Evolutionary conservation across 768 basidiomycete genomes (phyloP).

Genomic region (Hemileccinum rubropunctum): DNA sequence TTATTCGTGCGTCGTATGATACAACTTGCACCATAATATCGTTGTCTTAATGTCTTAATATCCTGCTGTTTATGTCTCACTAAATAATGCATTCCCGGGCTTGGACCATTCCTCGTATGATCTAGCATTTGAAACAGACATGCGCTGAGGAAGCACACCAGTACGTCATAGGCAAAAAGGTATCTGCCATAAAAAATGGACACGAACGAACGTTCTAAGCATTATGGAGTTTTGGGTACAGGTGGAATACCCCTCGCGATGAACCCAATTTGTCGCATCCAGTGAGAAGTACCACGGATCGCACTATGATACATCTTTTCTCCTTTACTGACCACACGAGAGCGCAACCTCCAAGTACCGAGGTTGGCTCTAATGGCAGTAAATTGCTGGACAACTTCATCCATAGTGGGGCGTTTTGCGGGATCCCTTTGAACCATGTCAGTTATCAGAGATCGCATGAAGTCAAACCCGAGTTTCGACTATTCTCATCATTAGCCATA

Average conservation of each 20-base stretch:
- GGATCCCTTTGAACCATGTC: constrained; percentile 41
- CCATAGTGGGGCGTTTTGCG: constrained; percentile 35
- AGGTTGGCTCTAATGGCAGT: constrained; percentile 16
- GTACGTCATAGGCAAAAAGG: too few species aligned
- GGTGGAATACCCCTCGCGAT: constrained; percentile 16
- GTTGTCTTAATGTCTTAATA: too few species aligned
- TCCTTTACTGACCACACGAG: constrained; percentile 15
- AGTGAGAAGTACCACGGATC: constrained; percentile 14
- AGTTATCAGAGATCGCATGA: constrained; percentile 32
- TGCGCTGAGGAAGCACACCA: too few species aligned
- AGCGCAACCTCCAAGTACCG: constrained; percentile 26
- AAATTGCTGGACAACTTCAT: constrained; percentile 34
- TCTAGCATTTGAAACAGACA: too few species aligned
- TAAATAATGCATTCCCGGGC: too few species aligned
- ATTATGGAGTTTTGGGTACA: too few species aligned
- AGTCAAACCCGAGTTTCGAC: constrained; percentile 22
- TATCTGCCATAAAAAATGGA: too few species aligned
- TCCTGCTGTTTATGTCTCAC: too few species aligned
- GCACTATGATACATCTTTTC: constrained; percentile 2
- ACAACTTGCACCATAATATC: too few species aligned
- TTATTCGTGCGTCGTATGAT: too few species aligned
- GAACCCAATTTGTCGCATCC: constrained; percentile 23
- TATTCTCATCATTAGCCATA: not conserved
- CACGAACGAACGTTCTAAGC: too few species aligned
- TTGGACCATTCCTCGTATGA: too few species aligned